phyloP scores from a whole-genome alignment of 768 basidiomycete species.

The Pholiota molesta region DNA sequence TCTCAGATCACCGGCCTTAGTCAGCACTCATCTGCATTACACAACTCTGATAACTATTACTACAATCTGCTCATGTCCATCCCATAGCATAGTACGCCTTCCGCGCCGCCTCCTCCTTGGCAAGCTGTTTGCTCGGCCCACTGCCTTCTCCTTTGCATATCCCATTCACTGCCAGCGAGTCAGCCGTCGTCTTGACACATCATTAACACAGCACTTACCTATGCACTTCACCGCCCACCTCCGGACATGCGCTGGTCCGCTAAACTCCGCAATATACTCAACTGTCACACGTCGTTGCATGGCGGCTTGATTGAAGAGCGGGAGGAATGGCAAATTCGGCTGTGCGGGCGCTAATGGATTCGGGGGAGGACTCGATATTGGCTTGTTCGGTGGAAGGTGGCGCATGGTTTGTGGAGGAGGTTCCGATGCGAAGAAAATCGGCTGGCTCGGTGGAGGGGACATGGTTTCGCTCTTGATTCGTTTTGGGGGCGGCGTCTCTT shows the following conservation, averaged over 20 bases:
- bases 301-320: constrained; percentile 76
- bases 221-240: constrained; percentile 69
- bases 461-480: constrained; percentile 42
- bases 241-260: constrained; percentile 69
- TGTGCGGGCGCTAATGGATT: constrained; percentile 71
- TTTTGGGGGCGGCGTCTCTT: constrained; percentile 40
- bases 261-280: constrained; percentile 60
- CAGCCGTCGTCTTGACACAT: constrained; percentile 7
- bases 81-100: constrained; percentile 77
- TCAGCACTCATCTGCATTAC: constrained; percentile 24
- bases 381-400: constrained; percentile 13
- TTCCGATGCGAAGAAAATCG: constrained; percentile 35
- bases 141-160: constrained; percentile 65
- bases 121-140: constrained; percentile 73
- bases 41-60: constrained; percentile 17
- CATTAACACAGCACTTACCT: constrained; percentile 42
- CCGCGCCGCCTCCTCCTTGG: constrained; percentile 78
- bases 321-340: constrained; percentile 64
- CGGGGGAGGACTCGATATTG: constrained; percentile 23
- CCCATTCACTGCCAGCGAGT: constrained; percentile 57
- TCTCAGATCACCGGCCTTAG: constrained; percentile 18
- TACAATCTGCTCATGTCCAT: constrained; percentile 42
- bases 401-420: constrained; percentile 27
- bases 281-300: constrained; percentile 64
- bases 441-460: constrained; percentile 19